These are phyloP conservation scores for Neurospora sp. DNA, from an alignment of 495 filamentous ascomycete species.

Conservation along the genomic window DNA sequence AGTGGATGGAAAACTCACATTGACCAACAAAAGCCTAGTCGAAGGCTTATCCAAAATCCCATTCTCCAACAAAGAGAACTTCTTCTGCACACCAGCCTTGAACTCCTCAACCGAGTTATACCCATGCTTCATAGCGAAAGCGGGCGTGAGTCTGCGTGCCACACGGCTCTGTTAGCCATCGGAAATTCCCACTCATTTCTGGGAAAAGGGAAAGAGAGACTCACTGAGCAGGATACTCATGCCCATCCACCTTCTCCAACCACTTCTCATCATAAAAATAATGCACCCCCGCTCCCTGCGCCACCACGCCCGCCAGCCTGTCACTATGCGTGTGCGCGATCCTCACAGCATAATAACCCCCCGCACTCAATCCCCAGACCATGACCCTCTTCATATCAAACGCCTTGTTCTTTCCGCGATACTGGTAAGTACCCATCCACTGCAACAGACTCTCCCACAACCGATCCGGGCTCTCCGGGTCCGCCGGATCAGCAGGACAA, in stretches of 20 bases:
- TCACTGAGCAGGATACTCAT: constrained; percentile 70
- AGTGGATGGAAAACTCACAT: constrained; percentile 34
- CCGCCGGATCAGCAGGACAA: constrained; percentile 52
- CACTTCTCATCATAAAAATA: constrained; percentile 54
- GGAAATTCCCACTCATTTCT: not conserved
- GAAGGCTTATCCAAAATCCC: constrained; percentile 56
- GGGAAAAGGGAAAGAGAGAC: constrained; percentile 11
- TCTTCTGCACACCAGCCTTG: constrained; percentile 48
- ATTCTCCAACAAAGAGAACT: constrained; percentile 63
- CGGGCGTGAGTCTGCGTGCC: constrained; percentile 42
- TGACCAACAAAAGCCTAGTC: constrained; percentile 55
- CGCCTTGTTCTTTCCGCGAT: constrained; percentile 7
- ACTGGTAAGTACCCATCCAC: constrained; percentile 40
- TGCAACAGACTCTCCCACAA: constrained; percentile 57
- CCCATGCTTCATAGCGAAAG: constrained; percentile 63
- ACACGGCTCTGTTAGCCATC: not conserved
- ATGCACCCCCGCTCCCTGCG: constrained; percentile 63
- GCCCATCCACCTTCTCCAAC: constrained; percentile 55
- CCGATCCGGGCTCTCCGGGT: constrained; percentile 39
- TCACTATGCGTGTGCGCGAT: constrained; percentile 61
- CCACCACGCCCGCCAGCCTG: constrained; percentile 48
- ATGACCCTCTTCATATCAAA: constrained; percentile 55
- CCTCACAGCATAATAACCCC: constrained; percentile 69
- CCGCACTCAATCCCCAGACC: constrained; percentile 64
- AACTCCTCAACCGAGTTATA: constrained; percentile 51